Conservation (phyloP, 2,329 filamentous ascomycete species). For the Rhynchosporium agropyri region DNA sequence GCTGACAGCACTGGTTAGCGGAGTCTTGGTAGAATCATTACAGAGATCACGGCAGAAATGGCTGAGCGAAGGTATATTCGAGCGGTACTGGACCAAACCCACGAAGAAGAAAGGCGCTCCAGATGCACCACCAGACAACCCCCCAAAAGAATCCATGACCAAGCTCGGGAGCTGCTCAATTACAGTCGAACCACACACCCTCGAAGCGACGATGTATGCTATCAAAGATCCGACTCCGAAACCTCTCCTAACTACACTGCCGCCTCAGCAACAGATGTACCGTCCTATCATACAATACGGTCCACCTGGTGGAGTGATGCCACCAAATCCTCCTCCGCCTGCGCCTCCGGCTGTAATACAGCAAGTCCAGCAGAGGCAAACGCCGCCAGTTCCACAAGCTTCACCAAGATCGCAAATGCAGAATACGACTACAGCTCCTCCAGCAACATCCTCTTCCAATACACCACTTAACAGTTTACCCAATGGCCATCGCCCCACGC, state of each 20-base stretch:
- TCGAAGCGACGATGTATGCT: constrained; percentile 74
- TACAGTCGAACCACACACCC: constrained; percentile 76
- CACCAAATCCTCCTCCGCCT: constrained; percentile 48
- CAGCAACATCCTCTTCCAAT: constrained; percentile 16
- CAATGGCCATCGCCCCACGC: constrained; percentile 18
- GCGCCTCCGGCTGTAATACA: constrained; percentile 36
- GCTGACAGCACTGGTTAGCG: constrained; percentile 50
- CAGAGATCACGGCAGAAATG: constrained; percentile 73
- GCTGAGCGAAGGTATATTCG: constrained; percentile 72
- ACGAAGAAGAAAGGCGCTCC: constrained; percentile 67
- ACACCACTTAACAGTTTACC: constrained; percentile 12
- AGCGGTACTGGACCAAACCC: constrained; percentile 78
- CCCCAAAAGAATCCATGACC: constrained; percentile 70
- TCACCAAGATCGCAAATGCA: constrained; percentile 28
- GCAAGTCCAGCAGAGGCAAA: constrained; percentile 38
- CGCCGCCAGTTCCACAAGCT: constrained; percentile 39
- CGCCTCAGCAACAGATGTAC: constrained; percentile 43
- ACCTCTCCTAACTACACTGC: constrained; percentile 38
- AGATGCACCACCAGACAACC: constrained; percentile 64
- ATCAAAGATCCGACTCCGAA: constrained; percentile 66
- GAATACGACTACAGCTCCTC: constrained; percentile 24
- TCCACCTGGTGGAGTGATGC: constrained; percentile 64
- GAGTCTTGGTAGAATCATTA: constrained; percentile 74
- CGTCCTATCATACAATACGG: constrained; percentile 68
- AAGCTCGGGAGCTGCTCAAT: constrained; percentile 75